Conservation (phyloP, 371 early-diverging fungal species). For the Fennellomyces sp. region DNA sequence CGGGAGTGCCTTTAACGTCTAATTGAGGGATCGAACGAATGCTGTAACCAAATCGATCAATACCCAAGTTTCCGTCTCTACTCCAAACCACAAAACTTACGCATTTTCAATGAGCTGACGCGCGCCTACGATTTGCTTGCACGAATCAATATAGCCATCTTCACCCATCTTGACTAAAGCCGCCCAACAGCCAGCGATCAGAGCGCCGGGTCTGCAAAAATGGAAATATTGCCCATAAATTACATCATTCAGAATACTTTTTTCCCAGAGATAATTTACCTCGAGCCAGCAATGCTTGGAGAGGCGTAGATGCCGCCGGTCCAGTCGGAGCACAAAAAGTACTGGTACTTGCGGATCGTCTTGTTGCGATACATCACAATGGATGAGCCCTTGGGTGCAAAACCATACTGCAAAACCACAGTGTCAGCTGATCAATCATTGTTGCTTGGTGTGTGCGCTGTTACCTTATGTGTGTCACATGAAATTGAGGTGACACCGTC, state of each 20-base stretch:
- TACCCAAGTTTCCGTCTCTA: neutral
- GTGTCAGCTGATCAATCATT: neutral
- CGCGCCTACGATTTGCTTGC: slow-evolving; percentile 80
- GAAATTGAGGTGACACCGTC: slow-evolving; percentile 95
- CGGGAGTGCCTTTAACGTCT: slow-evolving; percentile 84
- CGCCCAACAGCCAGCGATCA: slow-evolving; percentile 97
- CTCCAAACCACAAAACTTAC: slow-evolving; percentile 27
- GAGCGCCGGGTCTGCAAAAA: slow-evolving; percentile 75
- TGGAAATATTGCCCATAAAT: neutral
- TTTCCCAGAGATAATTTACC: slow-evolving; percentile 37
- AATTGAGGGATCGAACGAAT: slow-evolving; percentile 72
- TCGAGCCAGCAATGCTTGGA: slow-evolving; percentile 91
- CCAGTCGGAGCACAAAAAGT: slow-evolving; percentile 91
- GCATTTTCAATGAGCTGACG: slow-evolving; percentile 72
- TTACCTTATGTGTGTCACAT: slow-evolving; percentile 94
- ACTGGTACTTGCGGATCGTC: slow-evolving; percentile 86
- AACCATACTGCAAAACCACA: slow-evolving; percentile 66
- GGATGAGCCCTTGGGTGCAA: slow-evolving; percentile 97
- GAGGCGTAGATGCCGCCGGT: slow-evolving; percentile 97
- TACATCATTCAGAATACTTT: neutral
- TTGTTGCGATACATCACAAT: slow-evolving; percentile 89
- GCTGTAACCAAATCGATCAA: slow-evolving; percentile 24
- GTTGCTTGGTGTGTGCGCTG: too few species aligned
- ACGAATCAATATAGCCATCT: slow-evolving; percentile 83
- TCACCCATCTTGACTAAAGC: slow-evolving; percentile 89